Percentiles rank a stretch among this genome's conserved stretches.
Conservation (phyloP, 768 basidiomycete genomes). For the Naganishia kalamii region DNA sequence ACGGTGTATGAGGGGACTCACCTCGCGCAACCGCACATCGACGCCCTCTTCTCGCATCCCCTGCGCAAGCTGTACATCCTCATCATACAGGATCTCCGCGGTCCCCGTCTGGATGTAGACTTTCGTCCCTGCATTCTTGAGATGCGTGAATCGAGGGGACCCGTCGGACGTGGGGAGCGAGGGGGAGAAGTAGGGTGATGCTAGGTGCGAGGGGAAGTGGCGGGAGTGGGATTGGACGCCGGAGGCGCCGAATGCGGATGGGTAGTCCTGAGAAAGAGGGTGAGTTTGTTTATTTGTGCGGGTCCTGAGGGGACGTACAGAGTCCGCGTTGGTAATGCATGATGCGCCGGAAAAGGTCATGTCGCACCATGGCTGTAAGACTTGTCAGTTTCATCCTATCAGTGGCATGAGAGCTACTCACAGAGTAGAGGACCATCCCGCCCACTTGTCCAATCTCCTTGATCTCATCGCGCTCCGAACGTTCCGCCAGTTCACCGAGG, state of each 20-base stretch:
- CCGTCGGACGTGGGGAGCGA: conserved; percentile 22
- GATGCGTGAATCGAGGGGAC: conserved; percentile 27
- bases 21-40: conserved; percentile 30
- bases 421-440: conserved; percentile 24
- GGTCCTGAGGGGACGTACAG: conserved; percentile 4
- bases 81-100: conserved; percentile 32
- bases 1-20: conserved; percentile 22
- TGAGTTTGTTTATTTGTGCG: not conserved
- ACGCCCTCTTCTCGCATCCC: conserved; percentile 37
- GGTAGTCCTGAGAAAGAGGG: conserved; percentile 21
- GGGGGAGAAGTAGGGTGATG: conserved; percentile 33
- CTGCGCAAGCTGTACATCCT: conserved; percentile 23
- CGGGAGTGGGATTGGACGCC: conserved; percentile 30
- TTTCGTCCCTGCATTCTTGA: conserved; percentile 23
- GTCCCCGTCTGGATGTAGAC: conserved; percentile 37
- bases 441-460: conserved; percentile 14
- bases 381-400: not conserved
- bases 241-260: conserved; percentile 25
- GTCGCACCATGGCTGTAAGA: conserved; percentile 22
- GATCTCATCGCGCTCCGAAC: not conserved
- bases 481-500: conserved; percentile 27
- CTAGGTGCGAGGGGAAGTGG: conserved; percentile 30
- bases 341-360: conserved; percentile 21
- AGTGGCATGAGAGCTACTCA: not conserved
- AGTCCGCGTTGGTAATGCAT: conserved; percentile 8